Base-by-base conservation (phyloP, 2,329 filamentous ascomycete genomes). In the Aspergillus candidus region DNA sequence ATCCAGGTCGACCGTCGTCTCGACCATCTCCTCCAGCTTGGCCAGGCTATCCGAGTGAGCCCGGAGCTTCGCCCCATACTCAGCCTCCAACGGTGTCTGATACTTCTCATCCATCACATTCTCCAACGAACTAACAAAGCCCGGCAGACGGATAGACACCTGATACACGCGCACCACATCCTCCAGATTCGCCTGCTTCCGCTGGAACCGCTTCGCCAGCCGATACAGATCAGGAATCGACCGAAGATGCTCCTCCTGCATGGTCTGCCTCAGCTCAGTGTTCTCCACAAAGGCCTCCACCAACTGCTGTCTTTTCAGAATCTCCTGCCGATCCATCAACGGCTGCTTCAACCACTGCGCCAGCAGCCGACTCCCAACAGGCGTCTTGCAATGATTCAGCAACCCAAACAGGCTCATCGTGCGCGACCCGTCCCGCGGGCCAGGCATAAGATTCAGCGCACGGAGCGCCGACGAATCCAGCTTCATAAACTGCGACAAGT, bases 301-400 rank as follows among this genome's bases (percentile, higher is more conserved):
- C 4, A 98, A 75, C 64, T 95, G 88, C 58, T 97, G 93, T 12
- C 93, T 80, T 63, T 85, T 86, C 67, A 94, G 85, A 41, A 98
- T 97, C 45, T 94, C 90, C 2, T 77, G 75, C 50, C 88, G 81
- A 69, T 79, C 88, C 93, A 98, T 98, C 32, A 98, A 71, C 0
- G 93, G 93, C 65, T 98, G 93, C 69, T 98, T 98, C 41, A 98
- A 74, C 93, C 93, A 98, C 62, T 98, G 94, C 1, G 91, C 84
- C 27, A 98, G 73, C 46, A 98, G 67, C 38, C 94, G 79, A 58
- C 90, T 94, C 11, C 93, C 93, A 1, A 94, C 83, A 0, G 93
- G 88, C 1, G 93, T 98, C 67, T 95, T 97, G 81, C 93, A 98
- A 66, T 97, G 90, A 58, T 98, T 97, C 34, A 98, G 74, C 13